Evolutionary conservation across 1,284 basidiomycete species (phyloP), one percentile per base, ranked within the genome.

Genomic region (Xerocomus nothofagi): DNA sequence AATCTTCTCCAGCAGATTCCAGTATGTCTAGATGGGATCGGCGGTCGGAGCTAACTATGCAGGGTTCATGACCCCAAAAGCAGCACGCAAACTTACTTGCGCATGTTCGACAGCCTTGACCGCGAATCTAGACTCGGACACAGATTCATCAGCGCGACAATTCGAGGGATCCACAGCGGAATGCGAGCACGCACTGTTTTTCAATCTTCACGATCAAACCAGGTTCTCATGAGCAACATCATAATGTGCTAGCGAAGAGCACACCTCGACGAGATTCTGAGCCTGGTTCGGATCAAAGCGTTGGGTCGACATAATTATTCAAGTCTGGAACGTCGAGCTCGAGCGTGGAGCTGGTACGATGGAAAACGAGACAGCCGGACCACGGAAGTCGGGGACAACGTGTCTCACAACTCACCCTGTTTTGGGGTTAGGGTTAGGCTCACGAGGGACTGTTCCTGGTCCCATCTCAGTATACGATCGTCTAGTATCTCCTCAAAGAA

Each of bases 21-120:
- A 97, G 75, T 98, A 98, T 6, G 93, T 94, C 90, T 96, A 66
- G n/a, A 56, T 50, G 47, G 58, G 57, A 56, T 58, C 50, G 47
- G 45, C 47, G 37, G 34, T 36, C 24, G 42, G 47, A 54, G 44
- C 50, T 47, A 29, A 33, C 31, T 44, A 42, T 30, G 33, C 39
- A 47, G 36, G 36, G 44, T 31, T 32, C 34, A 37, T 20, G 27
- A 32, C 49, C 52, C 43, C 17, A 33, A 36, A 47, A 20, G 29
- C 21, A 32, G 37, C 44, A 33, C 26, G 21, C 26, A 50, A 30
- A 68, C 75, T 56, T 51, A 91, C 93, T 78, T 95, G 91, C 48
- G 94, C 91, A 60, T 97, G 93, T 68, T 97, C 93, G 52, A 98
- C 94, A 30, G 93, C 93, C 72, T 90, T 93, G 47, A 99, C 96